Evolutionary conservation across 139 green algal genomes (phyloP).

Genomic region (Chlamydomonas sp.): DNA sequence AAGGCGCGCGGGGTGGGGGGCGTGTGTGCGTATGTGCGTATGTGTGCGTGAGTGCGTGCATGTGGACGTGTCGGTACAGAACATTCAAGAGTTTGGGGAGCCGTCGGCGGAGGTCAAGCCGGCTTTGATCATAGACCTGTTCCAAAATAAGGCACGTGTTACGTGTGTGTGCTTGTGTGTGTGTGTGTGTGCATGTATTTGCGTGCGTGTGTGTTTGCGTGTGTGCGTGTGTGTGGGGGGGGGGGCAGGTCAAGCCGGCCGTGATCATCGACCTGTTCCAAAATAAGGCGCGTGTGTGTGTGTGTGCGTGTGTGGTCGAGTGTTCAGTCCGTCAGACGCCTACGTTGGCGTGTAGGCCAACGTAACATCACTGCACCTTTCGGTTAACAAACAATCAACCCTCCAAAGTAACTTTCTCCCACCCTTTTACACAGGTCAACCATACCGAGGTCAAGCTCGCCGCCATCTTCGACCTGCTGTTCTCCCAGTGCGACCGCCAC

Average conservation of each 20-base stretch:
- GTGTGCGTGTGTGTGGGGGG: neutral
- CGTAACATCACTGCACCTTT: conserved; percentile 1
- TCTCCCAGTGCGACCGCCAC: conserved; percentile 43
- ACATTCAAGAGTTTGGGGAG: neutral
- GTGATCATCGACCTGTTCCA: conserved; percentile 24
- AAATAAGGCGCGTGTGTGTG: conserved; percentile 15
- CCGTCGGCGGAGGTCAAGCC: neutral
- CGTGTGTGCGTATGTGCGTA: conserved; percentile 30
- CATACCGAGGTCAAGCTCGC: conserved; percentile 37
- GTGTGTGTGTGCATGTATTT: conserved; percentile 2
- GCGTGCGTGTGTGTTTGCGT: conserved; percentile 1
- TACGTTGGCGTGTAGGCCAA: no score
- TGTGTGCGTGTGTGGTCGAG: conserved; percentile 30
- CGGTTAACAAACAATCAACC: neutral
- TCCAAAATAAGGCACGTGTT: conserved; percentile 6
- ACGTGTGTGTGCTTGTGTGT: conserved; percentile 11
- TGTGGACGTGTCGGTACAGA: neutral
- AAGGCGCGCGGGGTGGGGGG: conserved; percentile 13
- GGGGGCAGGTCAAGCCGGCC: conserved; percentile 9
- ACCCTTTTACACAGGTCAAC: no score
- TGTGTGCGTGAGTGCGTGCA: neutral
- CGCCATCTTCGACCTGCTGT: conserved; percentile 45
- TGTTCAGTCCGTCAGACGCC: no score
- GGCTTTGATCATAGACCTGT: conserved; percentile 21
- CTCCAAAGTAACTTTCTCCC: no score